These are phyloP conservation scores for Nakazawaea wyomingensis DNA, from an alignment of 805 yeast species.

Conservation along the genomic window DNA sequence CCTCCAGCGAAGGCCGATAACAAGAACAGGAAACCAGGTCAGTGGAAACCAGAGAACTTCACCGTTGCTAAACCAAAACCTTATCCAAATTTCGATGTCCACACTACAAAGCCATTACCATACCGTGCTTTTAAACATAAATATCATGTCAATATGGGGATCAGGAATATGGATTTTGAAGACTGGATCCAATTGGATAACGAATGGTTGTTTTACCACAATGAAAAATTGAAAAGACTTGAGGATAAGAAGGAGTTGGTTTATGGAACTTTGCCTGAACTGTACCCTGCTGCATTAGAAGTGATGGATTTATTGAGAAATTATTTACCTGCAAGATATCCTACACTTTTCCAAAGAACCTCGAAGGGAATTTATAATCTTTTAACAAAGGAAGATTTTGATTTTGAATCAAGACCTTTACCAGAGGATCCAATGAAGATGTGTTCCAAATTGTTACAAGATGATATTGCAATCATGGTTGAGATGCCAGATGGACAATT, in stretches of 20 bases:
- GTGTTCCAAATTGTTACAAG: slow-evolving; percentile 55
- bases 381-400: slow-evolving; percentile 48
- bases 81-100: slow-evolving; percentile 43
- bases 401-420: slow-evolving; percentile 27
- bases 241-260: slow-evolving; percentile 39
- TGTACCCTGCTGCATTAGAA: slow-evolving; percentile 51
- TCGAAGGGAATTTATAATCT: slow-evolving; percentile 44
- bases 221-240: slow-evolving; percentile 45
- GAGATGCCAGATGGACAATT: slow-evolving; percentile 56
- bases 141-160: slow-evolving; percentile 66
- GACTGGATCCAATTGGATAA: slow-evolving; percentile 67
- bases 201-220: slow-evolving; percentile 55
- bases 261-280: slow-evolving; percentile 47
- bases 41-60: slow-evolving; percentile 51
- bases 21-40: slow-evolving; percentile 41
- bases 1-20: slow-evolving; percentile 34
- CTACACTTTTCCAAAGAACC: slow-evolving; percentile 43
- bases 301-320: slow-evolving; percentile 45
- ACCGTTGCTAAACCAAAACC: slow-evolving; percentile 44
- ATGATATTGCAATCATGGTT: slow-evolving; percentile 63
- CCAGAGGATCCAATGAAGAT: slow-evolving; percentile 54
- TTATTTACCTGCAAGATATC: slow-evolving; percentile 55
- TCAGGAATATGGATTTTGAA: slow-evolving; percentile 54
- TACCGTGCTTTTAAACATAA: slow-evolving; percentile 64
- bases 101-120: slow-evolving; percentile 49